Evolutionary conservation across 2,329 filamentous ascomycete species (phyloP), one percentile per base, ranked within the genome.

Genomic region (Xylariales sp.): DNA sequence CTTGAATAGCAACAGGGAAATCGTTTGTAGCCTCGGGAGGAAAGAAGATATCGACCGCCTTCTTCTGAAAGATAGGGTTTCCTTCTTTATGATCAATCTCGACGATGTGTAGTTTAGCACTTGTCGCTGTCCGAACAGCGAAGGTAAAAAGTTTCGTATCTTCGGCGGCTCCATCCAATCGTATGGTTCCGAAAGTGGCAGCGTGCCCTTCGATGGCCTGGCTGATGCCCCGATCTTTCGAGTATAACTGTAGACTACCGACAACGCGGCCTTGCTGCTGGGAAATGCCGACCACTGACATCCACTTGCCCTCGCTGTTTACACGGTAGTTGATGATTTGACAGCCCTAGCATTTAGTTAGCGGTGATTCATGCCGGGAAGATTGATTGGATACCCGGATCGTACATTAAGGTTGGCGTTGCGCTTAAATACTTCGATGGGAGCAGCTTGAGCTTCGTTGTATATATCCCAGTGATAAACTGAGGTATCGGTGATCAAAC

Each of bases 321-420:
- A 97, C 93, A 74, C 95, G 93, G 84, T 99, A 99, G 85, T 98
- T 99, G 88, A 99, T 99, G 81, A 99, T 99, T 89, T 99, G 96
- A 82, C 93, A 97, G 73, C 91, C 92, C 93, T 97, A 76, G 12
- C 5, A 46, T 36, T n/a, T 54, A 16, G 41, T 43, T 62, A 66
- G 72, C 46, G 68, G 77, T 75, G 70, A 41, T 77, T 71, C 48
- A 61, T 48, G 57, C 28, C 30, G 4, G 2, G 23, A 30, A 1
- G 12, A 28, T 9, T 32, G 34, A 58, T 57, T 16, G 7, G 12
- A 36, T 36, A 28, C n/a, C n/a, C n/a, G 30, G 10, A 23, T 85
- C 91, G 74, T 86, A 96, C 93, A 75, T 87, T 88, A 64, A 99
- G 88, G 79, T 97, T 97, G 74, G 91, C 87, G 78, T 97, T 96